phyloP scores from a whole-genome alignment of 805 yeast species.

The Saccharomyces kudriavzevii region DNA sequence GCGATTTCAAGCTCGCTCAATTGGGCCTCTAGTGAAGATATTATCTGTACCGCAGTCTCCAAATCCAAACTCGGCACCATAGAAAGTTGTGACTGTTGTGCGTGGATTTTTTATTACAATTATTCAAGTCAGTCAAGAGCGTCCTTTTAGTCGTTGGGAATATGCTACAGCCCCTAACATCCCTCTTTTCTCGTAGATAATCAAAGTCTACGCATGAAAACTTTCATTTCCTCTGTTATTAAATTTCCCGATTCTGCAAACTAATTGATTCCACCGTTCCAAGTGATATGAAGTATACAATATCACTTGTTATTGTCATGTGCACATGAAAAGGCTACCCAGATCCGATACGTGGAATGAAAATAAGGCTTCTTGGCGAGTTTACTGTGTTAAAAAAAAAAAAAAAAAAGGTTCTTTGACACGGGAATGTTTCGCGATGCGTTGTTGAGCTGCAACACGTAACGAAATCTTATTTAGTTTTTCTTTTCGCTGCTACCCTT shows the following conservation, averaged over 20 bases:
- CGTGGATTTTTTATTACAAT: neutral
- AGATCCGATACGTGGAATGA: neutral
- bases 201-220: neutral
- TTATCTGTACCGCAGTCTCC: conserved; percentile 1
- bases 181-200: neutral
- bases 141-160: neutral
- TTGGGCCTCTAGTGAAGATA: conserved; percentile 11
- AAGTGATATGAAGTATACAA: neutral
- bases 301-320: neutral
- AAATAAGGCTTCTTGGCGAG: neutral
- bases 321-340: neutral
- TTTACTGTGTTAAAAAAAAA: neutral
- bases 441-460: neutral
- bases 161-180: neutral
- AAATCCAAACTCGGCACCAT: neutral
- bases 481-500: neutral
- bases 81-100: neutral
- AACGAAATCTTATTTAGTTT: neutral
- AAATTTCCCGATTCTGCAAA: neutral
- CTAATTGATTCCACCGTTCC: neutral
- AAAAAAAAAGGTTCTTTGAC: neutral
- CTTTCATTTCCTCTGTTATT: neutral
- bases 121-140: neutral
- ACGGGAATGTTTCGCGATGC: neutral
- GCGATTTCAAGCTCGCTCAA: conserved; percentile 13